Evolutionary conservation across 1,284 basidiomycete genomes (phyloP).

Genomic region (Phaffia rhodozyma): DNA sequence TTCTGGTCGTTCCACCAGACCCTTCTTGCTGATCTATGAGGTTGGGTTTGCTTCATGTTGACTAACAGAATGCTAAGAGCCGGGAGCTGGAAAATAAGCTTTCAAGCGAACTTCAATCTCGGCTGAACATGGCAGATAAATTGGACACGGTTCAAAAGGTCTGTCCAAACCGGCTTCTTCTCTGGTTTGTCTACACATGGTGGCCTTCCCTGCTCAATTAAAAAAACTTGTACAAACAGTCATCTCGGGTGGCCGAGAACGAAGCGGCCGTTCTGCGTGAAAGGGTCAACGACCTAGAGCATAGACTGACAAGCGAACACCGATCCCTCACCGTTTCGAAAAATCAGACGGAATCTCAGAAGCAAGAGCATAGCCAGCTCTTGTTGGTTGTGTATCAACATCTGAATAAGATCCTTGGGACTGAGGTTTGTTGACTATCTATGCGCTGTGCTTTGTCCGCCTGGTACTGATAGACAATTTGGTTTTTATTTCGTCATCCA

Average conservation of each 20-base stretch:
- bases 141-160: conserved; percentile 54
- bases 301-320: conserved; percentile 71
- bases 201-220: not conserved
- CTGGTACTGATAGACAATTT: conserved; percentile 48
- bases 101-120: conserved; percentile 67
- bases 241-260: conserved; percentile 50
- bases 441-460: conserved; percentile 7
- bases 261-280: conserved; percentile 49
- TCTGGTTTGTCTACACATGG: not conserved
- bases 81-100: conserved; percentile 63
- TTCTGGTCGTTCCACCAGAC: not conserved
- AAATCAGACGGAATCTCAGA: conserved; percentile 70
- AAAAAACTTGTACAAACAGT: conserved; percentile 22
- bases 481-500: conserved; percentile 27
- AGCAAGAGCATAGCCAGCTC: conserved; percentile 83
- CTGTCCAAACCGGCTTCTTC: conserved; percentile 20
- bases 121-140: conserved; percentile 73
- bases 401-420: conserved; percentile 83
- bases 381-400: conserved; percentile 87
- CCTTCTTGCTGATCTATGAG: not conserved
- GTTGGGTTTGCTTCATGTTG: not conserved
- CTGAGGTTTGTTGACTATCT: conserved; percentile 50
- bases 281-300: conserved; percentile 62
- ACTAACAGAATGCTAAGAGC: conserved; percentile 51
- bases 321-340: conserved; percentile 58